Conservation (phyloP, 225 moss, liverwort and hornwort genomes). For the Straminergon stramineum region DNA sequence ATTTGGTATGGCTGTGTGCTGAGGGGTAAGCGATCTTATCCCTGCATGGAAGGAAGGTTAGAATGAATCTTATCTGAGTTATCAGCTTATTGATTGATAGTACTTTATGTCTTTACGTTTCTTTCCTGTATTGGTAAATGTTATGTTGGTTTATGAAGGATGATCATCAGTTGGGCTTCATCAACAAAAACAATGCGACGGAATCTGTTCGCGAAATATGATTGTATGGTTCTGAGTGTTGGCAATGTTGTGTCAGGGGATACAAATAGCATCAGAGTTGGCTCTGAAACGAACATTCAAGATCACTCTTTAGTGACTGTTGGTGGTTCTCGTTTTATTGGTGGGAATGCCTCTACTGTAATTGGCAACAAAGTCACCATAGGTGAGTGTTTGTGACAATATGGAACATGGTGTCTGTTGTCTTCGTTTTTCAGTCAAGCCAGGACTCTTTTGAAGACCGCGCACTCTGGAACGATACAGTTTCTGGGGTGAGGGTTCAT, state of each 20-base stretch:
- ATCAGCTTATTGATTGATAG: background rate
- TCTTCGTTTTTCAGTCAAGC: background rate
- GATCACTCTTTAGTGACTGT: constrained; percentile 82
- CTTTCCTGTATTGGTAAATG: background rate
- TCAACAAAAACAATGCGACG: background rate
- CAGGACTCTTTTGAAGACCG: background rate
- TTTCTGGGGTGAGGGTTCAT: background rate
- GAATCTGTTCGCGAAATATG: background rate
- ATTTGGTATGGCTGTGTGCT: constrained; percentile 95
- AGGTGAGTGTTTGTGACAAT: constrained; percentile 28
- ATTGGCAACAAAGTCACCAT: constrained; percentile 94
- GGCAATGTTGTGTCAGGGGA: constrained; percentile 47
- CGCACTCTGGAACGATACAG: background rate
- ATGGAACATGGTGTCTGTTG: background rate
- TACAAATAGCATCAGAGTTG: constrained; percentile 67
- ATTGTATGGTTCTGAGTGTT: background rate
- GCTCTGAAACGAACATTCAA: constrained; percentile 92
- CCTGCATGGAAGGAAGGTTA: background rate
- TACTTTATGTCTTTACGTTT: background rate
- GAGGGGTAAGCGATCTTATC: constrained; percentile 41
- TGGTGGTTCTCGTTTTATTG: constrained; percentile 53
- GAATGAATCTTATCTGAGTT: background rate
- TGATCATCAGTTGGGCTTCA: background rate
- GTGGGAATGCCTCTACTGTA: constrained; percentile 53
- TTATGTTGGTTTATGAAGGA: background rate